Base-by-base conservation (phyloP, 2,329 filamentous ascomycete species). In the Huntiella omanensis region DNA sequence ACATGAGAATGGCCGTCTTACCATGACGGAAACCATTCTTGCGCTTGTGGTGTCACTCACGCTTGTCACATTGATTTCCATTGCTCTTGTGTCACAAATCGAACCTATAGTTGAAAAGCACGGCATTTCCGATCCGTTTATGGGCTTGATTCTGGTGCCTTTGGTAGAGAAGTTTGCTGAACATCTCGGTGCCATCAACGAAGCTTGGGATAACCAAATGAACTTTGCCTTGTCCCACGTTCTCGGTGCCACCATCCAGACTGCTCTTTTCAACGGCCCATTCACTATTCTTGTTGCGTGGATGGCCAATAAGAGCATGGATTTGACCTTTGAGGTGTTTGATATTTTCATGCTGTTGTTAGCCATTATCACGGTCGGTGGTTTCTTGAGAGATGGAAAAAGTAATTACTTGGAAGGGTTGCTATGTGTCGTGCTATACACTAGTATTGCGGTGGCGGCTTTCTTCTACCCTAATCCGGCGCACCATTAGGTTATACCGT, bases 341-440 rank as follows among this genome's bases (percentile, higher is more conserved):
- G 84, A 92, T 63, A 71, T 92, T 15, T 73, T 81, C 48, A 70
- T 92, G 52, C 66, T 95, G 6, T 75, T 95, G 48, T 69, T 95
- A 17, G 75, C 83, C 22, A 88, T 94, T 54, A 67, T 95, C 37
- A 84, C 86, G 0, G 83, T 93, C 34, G 85, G 86, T 1, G 83
- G 85, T 51, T 93, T 94, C 62, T 63, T 95, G 46, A 70, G 85
- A 43, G 87, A 95, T 57, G 77, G 83, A 53, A 88, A 91, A 67
- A 84, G 77, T 51, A 92, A 94, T 57, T 95, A 92, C 56, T 71
- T 95, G 4, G 87, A 95, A 60, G 87, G 87, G 2, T 72, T 76
- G 17, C 69, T 95, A 13, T 83, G 84, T 53, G 74, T 94, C 13
- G 70, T 82, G 40, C 65, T 77, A 4, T 78, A 77, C 54, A 56